Evolutionary conservation across 805 yeast genomes (phyloP), one percentile per base, ranked within the genome.

Genomic region (Kluyveromyces nonfermentans): DNA sequence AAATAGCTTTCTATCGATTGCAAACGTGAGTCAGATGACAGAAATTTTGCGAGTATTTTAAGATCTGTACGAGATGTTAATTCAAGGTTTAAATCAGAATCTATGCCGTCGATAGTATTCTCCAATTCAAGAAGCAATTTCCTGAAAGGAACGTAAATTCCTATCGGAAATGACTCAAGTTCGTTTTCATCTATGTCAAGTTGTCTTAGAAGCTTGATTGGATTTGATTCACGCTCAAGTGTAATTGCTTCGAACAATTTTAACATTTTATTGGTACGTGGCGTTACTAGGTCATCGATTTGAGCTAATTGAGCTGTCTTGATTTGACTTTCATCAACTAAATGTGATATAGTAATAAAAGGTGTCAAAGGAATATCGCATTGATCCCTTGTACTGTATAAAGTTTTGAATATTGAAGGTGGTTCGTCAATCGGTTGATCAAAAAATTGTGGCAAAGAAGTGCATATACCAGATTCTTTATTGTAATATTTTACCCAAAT

Each of bases 161-260:
- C 95, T 2, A 78, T 62, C 0, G 96, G 96, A 51, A 72, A 83
- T 0, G 87, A 74, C 34, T 83, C 85, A 5, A 87, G 59, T 39
- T 73, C 78, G 4, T 64, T 60, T 16, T 65, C 55, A 1, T 71
- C 67, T 16, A 86, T 71, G 4, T 72, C 74, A 47, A 74, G 72
- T 30, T 77, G 80, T 8, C 73, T 73, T 72, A 86, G 73, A 54
- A 81, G 63, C 46, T 74, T 78, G 1, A 85, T 73, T 20, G 86
- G 70, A 46, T 79, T 78, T 9, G 60, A 65, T 0, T 76, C 65
- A 0, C 74, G 69, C 49, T 70, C 76, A 17, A 70, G 70, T 0
- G 77, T 64, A 17, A 80, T 58, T 7, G 73, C 69, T 51, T 83
- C 89, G 64, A 81, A 84, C 21, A 84, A 59, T 42, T 77, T 67